phyloP scores from a whole-genome alignment of 2,329 filamentous ascomycete species.

The Xylaria sp. region DNA sequence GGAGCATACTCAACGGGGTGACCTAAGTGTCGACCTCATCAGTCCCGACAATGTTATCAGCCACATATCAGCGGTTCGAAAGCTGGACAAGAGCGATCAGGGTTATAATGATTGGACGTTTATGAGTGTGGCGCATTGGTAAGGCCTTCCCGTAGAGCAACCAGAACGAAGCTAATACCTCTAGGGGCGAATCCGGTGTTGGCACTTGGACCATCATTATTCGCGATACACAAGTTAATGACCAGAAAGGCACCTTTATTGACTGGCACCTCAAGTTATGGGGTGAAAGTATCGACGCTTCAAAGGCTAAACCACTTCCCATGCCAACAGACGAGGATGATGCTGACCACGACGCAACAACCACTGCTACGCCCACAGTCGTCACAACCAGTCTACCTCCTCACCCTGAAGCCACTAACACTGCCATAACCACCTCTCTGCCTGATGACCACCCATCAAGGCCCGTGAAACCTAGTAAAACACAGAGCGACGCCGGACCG shows the following conservation, averaged over 20 bases:
- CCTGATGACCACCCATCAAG: constrained; percentile 70
- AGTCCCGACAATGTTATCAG: constrained; percentile 83
- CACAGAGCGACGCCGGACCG: constrained; percentile 39
- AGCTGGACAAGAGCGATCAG: constrained; percentile 64
- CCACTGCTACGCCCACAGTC: constrained; percentile 64
- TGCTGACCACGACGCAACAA: constrained; percentile 73
- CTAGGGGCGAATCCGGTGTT: constrained; percentile 82
- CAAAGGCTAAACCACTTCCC: constrained; percentile 75
- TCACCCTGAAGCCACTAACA: constrained; percentile 50
- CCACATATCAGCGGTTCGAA: constrained; percentile 78
- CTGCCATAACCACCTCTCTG: constrained; percentile 48
- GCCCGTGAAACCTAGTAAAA: constrained; percentile 54
- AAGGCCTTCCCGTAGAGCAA: constrained; percentile 43
- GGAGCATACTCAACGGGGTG: constrained; percentile 83
- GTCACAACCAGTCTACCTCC: constrained; percentile 67
- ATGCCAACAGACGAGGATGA: constrained; percentile 85
- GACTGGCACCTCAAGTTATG: constrained; percentile 96
- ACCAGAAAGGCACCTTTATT: constrained; percentile 75
- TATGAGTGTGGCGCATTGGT: constrained; percentile 98
- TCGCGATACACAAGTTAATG: constrained; percentile 82
- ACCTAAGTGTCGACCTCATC: constrained; percentile 88
- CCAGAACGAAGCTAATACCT: constrained; percentile 21
- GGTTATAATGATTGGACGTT: constrained; percentile 98
- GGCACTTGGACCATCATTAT: constrained; percentile 92
- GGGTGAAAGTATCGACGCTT: constrained; percentile 83